These are phyloP conservation scores for Cystobasidium sp. DNA, from an alignment of 1,284 basidiomycete genomes.

Conservation along the genomic window DNA sequence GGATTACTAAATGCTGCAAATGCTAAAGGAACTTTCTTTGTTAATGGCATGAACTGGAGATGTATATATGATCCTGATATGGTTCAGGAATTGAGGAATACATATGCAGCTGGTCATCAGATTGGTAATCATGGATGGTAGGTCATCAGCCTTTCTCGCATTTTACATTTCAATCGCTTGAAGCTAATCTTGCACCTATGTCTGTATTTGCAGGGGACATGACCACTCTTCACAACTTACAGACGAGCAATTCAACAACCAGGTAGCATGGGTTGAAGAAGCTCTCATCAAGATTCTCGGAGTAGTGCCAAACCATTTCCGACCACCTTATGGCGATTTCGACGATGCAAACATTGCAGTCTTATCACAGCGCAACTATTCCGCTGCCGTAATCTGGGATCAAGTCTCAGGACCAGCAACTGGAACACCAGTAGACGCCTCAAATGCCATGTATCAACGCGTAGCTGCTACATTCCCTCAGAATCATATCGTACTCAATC, in stretches of 20 bases:
- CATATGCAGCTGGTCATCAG: slow-evolving; percentile 53
- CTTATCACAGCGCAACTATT: slow-evolving; percentile 50
- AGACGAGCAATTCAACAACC: slow-evolving; percentile 22
- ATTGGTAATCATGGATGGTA: slow-evolving; percentile 53
- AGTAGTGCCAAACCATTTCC: slow-evolving; percentile 52
- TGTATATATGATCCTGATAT: slow-evolving; percentile 53
- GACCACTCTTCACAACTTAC: slow-evolving; percentile 30
- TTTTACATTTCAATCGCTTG: neutral
- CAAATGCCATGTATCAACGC: slow-evolving; percentile 25
- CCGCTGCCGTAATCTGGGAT: slow-evolving; percentile 44
- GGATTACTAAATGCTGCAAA: slow-evolving; percentile 43
- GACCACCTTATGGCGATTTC: slow-evolving; percentile 49
- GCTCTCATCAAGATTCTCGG: slow-evolving; percentile 54
- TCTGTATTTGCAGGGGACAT: slow-evolving; percentile 24
- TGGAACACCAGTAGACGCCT: slow-evolving; percentile 15
- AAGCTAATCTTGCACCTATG: neutral
- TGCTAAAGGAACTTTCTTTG: slow-evolving; percentile 50
- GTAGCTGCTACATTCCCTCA: slow-evolving; percentile 31
- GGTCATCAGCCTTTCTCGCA: neutral
- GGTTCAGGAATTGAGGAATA: slow-evolving; percentile 47
- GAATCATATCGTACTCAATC: slow-evolving; percentile 40
- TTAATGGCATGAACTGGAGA: slow-evolving; percentile 25
- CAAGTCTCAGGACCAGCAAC: slow-evolving; percentile 34
- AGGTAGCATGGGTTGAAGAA: slow-evolving; percentile 43
- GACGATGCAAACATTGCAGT: slow-evolving; percentile 45